Conservation (phyloP, 352 stramenopile species). For the Phytophthora cactorum region DNA sequence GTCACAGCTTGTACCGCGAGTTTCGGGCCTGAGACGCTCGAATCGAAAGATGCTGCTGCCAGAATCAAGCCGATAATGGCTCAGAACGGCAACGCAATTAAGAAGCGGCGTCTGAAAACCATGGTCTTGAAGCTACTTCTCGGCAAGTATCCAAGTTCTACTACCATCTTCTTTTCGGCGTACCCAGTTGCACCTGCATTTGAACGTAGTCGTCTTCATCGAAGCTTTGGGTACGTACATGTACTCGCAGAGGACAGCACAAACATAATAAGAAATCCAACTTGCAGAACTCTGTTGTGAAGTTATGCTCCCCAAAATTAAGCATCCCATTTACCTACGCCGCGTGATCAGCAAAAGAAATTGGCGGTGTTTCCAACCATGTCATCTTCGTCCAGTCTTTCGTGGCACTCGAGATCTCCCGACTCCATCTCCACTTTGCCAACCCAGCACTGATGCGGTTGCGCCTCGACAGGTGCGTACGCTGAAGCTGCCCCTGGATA, state of each 20-base stretch:
- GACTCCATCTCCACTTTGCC: conserved; percentile 12
- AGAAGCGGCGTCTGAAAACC: background rate
- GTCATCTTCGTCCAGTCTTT: conserved; percentile 10
- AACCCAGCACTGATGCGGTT: background rate
- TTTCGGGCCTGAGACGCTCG: background rate
- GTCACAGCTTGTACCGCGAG: background rate
- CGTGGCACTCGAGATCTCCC: conserved; percentile 18
- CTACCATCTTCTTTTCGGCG: too few species aligned
- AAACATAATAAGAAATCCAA: background rate
- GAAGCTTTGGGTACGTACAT: too few species aligned
- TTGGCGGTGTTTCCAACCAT: background rate
- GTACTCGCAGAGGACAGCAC: background rate
- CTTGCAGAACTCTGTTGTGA: background rate
- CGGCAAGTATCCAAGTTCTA: too few species aligned
- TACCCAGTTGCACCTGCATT: too few species aligned
- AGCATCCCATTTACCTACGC: background rate
- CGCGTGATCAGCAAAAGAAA: conserved; percentile 31
- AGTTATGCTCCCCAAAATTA: background rate
- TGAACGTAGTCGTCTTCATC: too few species aligned
- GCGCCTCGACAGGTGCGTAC: background rate
- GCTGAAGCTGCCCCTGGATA: background rate
- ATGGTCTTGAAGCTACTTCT: too few species aligned
- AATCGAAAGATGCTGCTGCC: background rate
- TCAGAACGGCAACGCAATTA: background rate
- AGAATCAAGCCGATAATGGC: background rate